Base-by-base conservation (phyloP, 768 basidiomycete genomes). In the Russula compacta region DNA sequence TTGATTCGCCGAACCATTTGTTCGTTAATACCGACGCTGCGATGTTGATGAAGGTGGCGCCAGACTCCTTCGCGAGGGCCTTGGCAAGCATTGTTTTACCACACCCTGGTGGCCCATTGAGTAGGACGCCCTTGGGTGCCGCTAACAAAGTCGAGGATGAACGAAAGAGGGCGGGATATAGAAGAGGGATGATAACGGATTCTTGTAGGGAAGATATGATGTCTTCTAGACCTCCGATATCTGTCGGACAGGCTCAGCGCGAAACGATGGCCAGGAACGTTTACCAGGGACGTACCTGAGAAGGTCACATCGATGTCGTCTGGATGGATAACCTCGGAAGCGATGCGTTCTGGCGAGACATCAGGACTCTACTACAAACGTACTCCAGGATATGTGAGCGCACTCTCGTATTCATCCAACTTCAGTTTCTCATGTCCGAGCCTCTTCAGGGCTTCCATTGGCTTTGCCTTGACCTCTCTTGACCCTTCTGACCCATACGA, bases 61-160 rank as follows among this genome's bases (percentile, higher is more conserved):
- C 91, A 3, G 89, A 92, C 76, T 99, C 95, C 71, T 95, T 97
- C 12, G 97, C 97, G 8, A 99, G 81, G 2, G 95, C 95, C 71
- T 95, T 95, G 1, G 97, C 97, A n/a, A 99, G 81, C 93, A 99
- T 95, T 1, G 97, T 98, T 77, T 99, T 99, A 29, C 97, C 97
- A 66, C 97, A 99, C 6, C 97, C 95, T 1, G 97, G 97, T 44
- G 95, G 97, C 0, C 97, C 97, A 67, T 91, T 95, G 19, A 99
- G 81, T 17, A 98, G 80, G 9, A 98, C 95, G 12, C 97, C 97
- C 71, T 98, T 98, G 0, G 97, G 97, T 5, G 97, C 92, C 6
- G 84, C 83, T 62, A 97, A 82, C 21, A 98, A 82, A 14, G 86
- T 80, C 0, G 93, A 90, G 0, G 89, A 83, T 17, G 86, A 79